Base-by-base conservation (phyloP, 768 basidiomycete species). In the Hygrophorus pudorinus region DNA sequence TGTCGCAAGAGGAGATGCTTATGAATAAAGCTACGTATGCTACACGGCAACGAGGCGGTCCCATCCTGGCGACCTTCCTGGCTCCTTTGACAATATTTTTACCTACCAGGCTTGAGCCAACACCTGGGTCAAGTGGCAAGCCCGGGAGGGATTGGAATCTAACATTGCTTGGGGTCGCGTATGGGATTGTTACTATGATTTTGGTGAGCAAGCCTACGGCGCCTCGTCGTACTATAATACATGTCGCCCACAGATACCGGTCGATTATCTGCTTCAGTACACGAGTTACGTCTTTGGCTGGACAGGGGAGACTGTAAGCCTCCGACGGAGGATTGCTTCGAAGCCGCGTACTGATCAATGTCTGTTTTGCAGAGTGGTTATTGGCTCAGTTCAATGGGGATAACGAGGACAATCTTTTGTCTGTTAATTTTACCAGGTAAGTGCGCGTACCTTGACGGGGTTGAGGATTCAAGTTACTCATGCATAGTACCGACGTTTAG, bases 51-150 rank as follows among this genome's bases (percentile, higher is more conserved):
- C 40, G 43, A 42, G 44, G 48, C 29, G 47, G 41, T 29, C 34
- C 36, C 38, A 52, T 48, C 16, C 54, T 53, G 29, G 7, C 61
- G 1, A 63, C 69, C 2, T 87, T 87, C 62, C 65, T 93, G 40
- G 73, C 69, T 38, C 90, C 90, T 7, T 70, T 97, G 45, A 63
- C 72, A 11, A 67, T 85, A 6, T 75, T 90, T 44, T 49, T 72
- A 2, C 85, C 85, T 0, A 35, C 33, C 52, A 47, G 60, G 52
- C 46, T 30, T 12, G 50, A 54, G 44, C 20, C 44, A 14, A 11
- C 71, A 70, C 44, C 65, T 70, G 28, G 56, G 71, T 35, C 72
- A 70, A 32, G 41, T 34, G 11, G 28, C 12, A 14, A 13, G 55
- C 56, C 47, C 30, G 61, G 54, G 47, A 68, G 65, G 46, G 80